phyloP scores from a whole-genome alignment of 164 flowering plant species.

The Nymphaea colorata region DNA sequence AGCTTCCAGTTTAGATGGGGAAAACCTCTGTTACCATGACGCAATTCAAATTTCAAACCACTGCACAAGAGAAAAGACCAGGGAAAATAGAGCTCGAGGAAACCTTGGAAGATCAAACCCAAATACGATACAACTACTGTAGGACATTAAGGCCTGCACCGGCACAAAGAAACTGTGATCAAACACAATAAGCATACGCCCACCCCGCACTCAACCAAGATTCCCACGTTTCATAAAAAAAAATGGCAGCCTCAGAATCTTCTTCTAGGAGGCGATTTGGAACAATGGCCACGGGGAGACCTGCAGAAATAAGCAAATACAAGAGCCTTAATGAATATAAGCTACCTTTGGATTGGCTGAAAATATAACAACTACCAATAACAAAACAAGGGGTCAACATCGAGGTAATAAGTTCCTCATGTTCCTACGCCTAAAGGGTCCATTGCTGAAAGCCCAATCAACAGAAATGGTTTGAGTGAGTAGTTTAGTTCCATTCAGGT shows the following conservation, averaged over 20 bases:
- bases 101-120: background rate
- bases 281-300: constrained; percentile 32
- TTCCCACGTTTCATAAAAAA: background rate
- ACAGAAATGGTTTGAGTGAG: constrained; percentile 27
- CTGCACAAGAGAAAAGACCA: background rate
- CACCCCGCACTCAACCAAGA: background rate
- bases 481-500: constrained; percentile 29
- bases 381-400: background rate
- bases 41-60: too few relatives aligned
- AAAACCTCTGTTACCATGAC: too few relatives aligned
- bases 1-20: too few relatives aligned
- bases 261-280: constrained; percentile 32
- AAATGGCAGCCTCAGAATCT: constrained; percentile 9
- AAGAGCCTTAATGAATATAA: background rate
- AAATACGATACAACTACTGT: background rate
- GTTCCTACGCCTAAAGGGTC: constrained; percentile 30
- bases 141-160: background rate
- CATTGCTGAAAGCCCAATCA: constrained; percentile 56
- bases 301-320: constrained; percentile 8
- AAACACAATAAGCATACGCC: too few relatives aligned
- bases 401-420: constrained; percentile 19
- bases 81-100: too few relatives aligned
- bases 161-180: background rate
- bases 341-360: background rate
- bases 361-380: background rate